A percentile compares a stretch with the other conserved stretches of the same genome.
Conservation (phyloP, 2,329 filamentous ascomycete species). For the Scedosporium dehoogii region DNA sequence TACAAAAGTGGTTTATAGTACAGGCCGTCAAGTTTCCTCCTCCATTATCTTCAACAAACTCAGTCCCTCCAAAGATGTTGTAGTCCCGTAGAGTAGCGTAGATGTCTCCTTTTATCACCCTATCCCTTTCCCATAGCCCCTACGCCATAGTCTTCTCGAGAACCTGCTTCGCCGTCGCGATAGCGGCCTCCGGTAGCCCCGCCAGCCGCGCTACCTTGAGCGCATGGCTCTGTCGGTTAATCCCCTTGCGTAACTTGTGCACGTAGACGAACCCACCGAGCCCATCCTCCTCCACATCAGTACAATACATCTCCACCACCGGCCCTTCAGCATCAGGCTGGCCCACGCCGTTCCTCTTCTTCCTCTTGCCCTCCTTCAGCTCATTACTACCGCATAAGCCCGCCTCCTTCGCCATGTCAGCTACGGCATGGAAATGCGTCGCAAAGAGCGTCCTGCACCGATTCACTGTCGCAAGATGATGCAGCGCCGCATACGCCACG, state of each 20-base stretch:
- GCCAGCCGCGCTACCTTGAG: constrained; percentile 89
- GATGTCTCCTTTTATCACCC: too few relatives aligned
- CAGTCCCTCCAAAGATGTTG: neutral
- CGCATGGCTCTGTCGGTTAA: constrained; percentile 83
- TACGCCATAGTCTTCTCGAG: constrained; percentile 21
- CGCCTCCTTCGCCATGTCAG: constrained; percentile 58
- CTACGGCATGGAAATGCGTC: constrained; percentile 83
- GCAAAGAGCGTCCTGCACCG: constrained; percentile 78
- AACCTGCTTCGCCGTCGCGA: constrained; percentile 55
- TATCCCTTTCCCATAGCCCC: too few relatives aligned
- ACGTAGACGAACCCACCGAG: constrained; percentile 72
- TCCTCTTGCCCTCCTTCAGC: constrained; percentile 12
- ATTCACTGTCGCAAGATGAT: constrained; percentile 73
- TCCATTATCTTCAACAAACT: neutral
- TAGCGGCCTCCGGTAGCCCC: constrained; percentile 64
- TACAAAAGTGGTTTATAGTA: neutral
- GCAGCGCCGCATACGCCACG: constrained; percentile 78
- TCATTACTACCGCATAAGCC: constrained; percentile 25
- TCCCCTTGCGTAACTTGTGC: constrained; percentile 68
- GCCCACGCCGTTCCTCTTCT: constrained; percentile 6
- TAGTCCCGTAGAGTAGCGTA: too few relatives aligned
- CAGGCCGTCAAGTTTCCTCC: neutral
- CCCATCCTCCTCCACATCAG: constrained; percentile 70
- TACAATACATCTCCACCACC: constrained; percentile 68
- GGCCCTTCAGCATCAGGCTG: constrained; percentile 17